Evolutionary conservation across 1,284 basidiomycete genomes (phyloP), one percentile per base, ranked within the genome.

Genomic region (Cryptococcus sp.): DNA sequence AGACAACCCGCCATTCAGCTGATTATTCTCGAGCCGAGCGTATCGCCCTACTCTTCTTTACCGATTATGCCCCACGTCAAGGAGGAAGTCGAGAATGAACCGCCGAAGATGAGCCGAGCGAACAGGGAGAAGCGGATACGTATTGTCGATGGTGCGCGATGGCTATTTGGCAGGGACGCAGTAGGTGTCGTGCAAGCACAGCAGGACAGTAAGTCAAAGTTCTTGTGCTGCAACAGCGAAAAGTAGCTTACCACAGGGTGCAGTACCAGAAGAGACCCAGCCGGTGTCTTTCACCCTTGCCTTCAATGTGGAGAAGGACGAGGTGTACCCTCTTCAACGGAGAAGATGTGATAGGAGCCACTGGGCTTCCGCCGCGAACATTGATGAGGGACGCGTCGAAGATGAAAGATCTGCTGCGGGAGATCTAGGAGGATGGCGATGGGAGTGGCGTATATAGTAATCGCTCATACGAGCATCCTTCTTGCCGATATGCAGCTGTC

Each of bases 21-120:
- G 3, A 57, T 73, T 17, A 51, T 76, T 8, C 67, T 76, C 23
- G 74, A 76, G 54, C 74, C 74, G 11, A 52, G 60, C 43, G 46
- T 73, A 2, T 37, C 53, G 17, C 41, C 37, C 3, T 38, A 53
- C 11, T 52, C 57, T 3, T 57, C 67, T 3, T 53, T 76, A 10
- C 74, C 74, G 2, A 66, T 76, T 50, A 44, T 68, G 22, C 56
- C 59, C 7, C 38, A 59, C 3, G n/a, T 47, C 26, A n/a, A 50
- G 13, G 39, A 48, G 22, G 61, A 54, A 19, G 63, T 54, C 11
- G 55, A 55, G 17, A 58, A 49, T 38, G 15, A 46, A 10, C 52
- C 68, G 19, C 54, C 64, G 0, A 54, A 58, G 16, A 45, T 52
- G 48, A 49, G 41, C 38, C 48, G 48, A 39, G 47, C 64, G 10